A percentile compares a stretch with the other conserved stretches of the same genome.
These are phyloP conservation scores for Lactuca saligna DNA, from an alignment of 129 eudicot species.

Conservation along the genomic window DNA sequence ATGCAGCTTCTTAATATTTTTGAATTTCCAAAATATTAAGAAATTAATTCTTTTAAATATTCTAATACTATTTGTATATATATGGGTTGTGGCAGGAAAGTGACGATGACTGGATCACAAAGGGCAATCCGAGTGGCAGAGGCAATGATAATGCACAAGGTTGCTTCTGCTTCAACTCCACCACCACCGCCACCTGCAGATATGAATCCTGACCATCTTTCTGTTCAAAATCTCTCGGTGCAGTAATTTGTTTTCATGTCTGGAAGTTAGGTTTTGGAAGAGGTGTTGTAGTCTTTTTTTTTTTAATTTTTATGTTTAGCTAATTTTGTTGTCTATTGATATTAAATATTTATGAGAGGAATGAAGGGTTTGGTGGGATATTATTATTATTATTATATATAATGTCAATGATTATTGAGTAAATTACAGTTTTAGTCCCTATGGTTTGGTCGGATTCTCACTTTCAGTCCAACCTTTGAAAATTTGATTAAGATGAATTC, in stretches of 20 bases:
- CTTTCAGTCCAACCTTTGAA: too few relatives aligned
- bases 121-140: conserved; percentile 76
- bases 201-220: conserved; percentile 17
- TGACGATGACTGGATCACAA: conserved; percentile 77
- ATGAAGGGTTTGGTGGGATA: not conserved
- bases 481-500: too few relatives aligned
- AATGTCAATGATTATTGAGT: too few relatives aligned
- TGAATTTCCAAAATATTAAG: not conserved
- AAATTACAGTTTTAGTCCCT: not conserved
- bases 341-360: too few relatives aligned
- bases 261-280: conserved; percentile 12
- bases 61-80: not conserved
- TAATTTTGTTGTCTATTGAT: not conserved
- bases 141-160: conserved; percentile 72
- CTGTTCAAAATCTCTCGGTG: conserved; percentile 28
- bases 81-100: conserved; percentile 60
- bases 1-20: conserved; percentile 1
- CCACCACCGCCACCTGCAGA: conserved; percentile 12
- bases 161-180: conserved; percentile 49
- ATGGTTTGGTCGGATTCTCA: not conserved
- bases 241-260: not conserved
- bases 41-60: not conserved
- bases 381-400: too few relatives aligned
- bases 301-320: not conserved
- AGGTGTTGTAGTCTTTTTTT: conserved; percentile 12